These are phyloP conservation scores for Brassica cretica DNA, from an alignment of 345 rosid species.

Conservation along the genomic window DNA sequence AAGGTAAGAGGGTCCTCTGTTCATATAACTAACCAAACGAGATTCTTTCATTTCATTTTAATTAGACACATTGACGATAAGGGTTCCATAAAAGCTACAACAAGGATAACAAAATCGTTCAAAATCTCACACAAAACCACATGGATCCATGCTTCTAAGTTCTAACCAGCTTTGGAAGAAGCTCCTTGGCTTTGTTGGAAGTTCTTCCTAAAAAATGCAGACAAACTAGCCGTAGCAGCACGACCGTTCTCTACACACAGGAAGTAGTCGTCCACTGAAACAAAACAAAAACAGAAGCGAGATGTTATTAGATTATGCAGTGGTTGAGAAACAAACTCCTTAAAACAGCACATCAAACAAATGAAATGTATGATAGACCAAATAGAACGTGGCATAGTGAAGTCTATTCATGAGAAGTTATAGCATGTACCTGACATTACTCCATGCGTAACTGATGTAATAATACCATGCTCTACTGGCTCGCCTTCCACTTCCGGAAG, in stretches of 20 bases:
- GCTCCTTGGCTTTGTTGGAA: conserved; percentile 57
- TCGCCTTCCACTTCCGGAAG: conserved; percentile 61
- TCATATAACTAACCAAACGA: background rate
- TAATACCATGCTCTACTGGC: conserved; percentile 67
- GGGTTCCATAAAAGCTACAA: conserved; percentile 1
- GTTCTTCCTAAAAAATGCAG: conserved; percentile 77
- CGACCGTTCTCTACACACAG: conserved; percentile 68
- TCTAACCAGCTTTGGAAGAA: conserved; percentile 42
- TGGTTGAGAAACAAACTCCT: background rate
- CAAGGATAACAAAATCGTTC: background rate
- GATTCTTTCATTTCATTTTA: background rate
- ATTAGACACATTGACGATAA: background rate
- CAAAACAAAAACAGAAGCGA: conserved; percentile 3
- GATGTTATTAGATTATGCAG: background rate
- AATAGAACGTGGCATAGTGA: background rate
- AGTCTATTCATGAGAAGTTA: conserved; percentile 1
- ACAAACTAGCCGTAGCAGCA: conserved; percentile 66
- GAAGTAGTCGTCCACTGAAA: conserved; percentile 72
- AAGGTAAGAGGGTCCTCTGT: conserved; percentile 8
- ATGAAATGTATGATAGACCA: background rate
- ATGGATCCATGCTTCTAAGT: background rate
- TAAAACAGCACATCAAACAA: background rate
- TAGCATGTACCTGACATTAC: conserved; percentile 67
- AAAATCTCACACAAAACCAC: background rate
- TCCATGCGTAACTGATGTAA: conserved; percentile 81